Percentiles rank a stretch among this genome's conserved stretches.
phyloP scores from a whole-genome alignment of 2,329 filamentous ascomycete species.

The Colletotrichum coccodes region DNA sequence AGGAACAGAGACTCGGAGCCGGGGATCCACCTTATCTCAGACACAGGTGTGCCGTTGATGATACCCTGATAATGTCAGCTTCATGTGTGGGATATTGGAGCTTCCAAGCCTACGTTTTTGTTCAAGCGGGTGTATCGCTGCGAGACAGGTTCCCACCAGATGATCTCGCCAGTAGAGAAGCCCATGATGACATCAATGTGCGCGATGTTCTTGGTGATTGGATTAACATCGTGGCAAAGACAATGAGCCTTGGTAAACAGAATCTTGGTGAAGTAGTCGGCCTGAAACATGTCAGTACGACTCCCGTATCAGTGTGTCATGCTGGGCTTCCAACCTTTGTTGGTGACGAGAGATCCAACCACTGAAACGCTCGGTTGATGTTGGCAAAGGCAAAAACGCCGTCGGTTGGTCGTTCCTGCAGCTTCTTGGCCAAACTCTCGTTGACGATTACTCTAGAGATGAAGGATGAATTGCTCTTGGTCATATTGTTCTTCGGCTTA shows the following conservation, averaged over 20 bases:
- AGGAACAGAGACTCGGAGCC: constrained; percentile 94
- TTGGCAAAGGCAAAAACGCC: constrained; percentile 94
- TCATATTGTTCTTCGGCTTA: constrained; percentile 98
- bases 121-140: constrained; percentile 96
- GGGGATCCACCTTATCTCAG: constrained; percentile 92
- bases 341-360: constrained; percentile 80
- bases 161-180: constrained; percentile 95
- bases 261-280: constrained; percentile 94
- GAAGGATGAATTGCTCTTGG: constrained; percentile 98
- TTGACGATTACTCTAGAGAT: constrained; percentile 96
- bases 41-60: constrained; percentile 87
- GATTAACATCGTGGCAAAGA: constrained; percentile 92
- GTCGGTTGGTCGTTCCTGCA: constrained; percentile 81
- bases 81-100: neutral
- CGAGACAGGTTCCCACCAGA: constrained; percentile 98
- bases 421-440: constrained; percentile 80
- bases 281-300: constrained; percentile 54
- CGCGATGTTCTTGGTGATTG: constrained; percentile 78
- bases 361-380: constrained; percentile 94
- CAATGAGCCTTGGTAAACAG: constrained; percentile 97
- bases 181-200: constrained; percentile 95
- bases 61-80: constrained; percentile 67
- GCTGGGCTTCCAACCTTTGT: constrained; percentile 19
- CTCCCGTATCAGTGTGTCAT: constrained; percentile 32
- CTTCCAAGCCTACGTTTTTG: constrained; percentile 76